Conservation (phyloP, 305 asterid genomes). For the Fraxinus sp. region DNA sequence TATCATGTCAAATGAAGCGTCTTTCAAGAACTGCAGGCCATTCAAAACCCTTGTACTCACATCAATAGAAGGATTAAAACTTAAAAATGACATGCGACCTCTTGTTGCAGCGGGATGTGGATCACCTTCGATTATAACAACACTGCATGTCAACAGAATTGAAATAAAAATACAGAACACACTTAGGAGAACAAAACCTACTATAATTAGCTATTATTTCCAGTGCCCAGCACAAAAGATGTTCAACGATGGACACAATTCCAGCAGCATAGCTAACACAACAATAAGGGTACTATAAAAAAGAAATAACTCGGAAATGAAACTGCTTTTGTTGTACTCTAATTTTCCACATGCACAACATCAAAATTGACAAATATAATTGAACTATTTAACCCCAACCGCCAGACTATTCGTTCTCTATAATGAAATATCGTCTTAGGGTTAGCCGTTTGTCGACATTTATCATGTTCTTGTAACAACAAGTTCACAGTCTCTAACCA, state of each 20-base stretch:
- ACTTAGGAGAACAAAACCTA: slow-evolving; percentile 10
- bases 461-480: background rate
- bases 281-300: background rate
- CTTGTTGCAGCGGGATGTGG: slow-evolving; percentile 71
- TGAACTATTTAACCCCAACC: background rate
- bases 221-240: background rate
- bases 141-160: slow-evolving; percentile 49
- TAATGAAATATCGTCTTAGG: background rate
- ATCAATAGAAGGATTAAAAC: slow-evolving; percentile 87
- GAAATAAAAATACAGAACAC: slow-evolving; percentile 13
- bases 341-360: background rate
- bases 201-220: background rate
- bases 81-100: slow-evolving; percentile 91
- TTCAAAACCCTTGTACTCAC: slow-evolving; percentile 55
- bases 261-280: background rate
- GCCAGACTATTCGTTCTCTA: background rate
- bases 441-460: background rate
- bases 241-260: background rate
- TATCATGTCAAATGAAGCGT: slow-evolving; percentile 7
- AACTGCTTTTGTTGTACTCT: background rate
- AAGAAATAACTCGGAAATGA: background rate
- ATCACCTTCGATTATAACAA: slow-evolving; percentile 78
- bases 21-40: slow-evolving; percentile 19
- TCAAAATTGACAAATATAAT: background rate
- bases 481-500: background rate